Percentiles rank a stretch among this genome's conserved stretches.
Evolutionary conservation across 176 grass and related monocot species (phyloP).

Genomic region (Puya raimondii): DNA sequence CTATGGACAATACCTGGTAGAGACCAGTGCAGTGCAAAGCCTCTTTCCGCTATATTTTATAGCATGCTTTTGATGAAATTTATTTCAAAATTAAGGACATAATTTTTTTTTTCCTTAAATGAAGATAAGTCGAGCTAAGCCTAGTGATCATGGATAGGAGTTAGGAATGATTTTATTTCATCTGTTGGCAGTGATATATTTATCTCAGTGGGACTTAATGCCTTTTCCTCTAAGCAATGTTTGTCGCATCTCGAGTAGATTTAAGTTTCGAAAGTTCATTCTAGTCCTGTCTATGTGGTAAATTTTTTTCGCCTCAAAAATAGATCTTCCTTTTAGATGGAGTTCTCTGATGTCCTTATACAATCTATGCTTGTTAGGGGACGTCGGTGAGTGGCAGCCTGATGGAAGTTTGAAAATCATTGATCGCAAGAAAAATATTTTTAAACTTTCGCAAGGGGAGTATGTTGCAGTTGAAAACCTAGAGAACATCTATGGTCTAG

Average conservation of each 20-base stretch:
- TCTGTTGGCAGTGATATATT: no score
- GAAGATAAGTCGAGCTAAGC: no score
- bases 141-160: no score
- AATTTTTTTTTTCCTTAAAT: no score
- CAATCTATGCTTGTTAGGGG: slow-evolving; percentile 41
- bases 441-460: slow-evolving; percentile 92
- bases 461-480: slow-evolving; percentile 88
- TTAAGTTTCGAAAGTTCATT: neutral
- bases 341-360: neutral
- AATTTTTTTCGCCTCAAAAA: neutral
- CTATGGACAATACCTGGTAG: no score
- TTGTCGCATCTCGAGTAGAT: neutral
- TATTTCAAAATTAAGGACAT: no score
- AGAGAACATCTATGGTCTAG: slow-evolving; percentile 72
- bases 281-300: neutral
- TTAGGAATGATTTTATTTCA: no score
- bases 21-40: no score
- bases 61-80: no score
- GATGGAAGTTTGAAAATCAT: slow-evolving; percentile 92
- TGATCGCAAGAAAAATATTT: slow-evolving; percentile 90
- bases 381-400: slow-evolving; percentile 86
- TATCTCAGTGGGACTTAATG: neutral
- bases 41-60: no score
- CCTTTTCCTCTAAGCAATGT: neutral
- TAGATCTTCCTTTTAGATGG: neutral